Conservation (phyloP, 1,139 yeast genomes). For the Yamadazyma buinensis region DNA sequence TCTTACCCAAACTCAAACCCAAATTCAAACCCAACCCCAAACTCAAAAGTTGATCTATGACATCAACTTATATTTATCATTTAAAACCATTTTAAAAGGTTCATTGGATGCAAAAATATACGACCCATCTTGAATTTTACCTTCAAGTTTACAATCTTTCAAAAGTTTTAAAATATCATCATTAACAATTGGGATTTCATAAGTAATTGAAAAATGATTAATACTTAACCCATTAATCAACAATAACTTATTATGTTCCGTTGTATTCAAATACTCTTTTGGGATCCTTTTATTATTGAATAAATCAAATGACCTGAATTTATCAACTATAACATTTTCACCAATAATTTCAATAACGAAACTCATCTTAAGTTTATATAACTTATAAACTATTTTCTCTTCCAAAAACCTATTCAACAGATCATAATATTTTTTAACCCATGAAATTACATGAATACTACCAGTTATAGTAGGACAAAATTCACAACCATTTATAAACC, state of each 20-base stretch:
- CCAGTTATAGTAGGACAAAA: conserved; percentile 1
- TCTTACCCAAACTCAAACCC: too few species aligned
- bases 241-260: background rate
- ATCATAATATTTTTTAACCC: conserved; percentile 3
- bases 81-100: too few species aligned
- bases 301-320: background rate
- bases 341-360: background rate
- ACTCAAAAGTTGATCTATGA: too few species aligned
- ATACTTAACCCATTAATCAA: conserved; percentile 1
- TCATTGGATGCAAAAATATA: too few species aligned
- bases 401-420: background rate
- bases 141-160: background rate
- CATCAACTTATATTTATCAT: too few species aligned
- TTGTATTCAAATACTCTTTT: background rate
- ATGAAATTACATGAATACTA: background rate
- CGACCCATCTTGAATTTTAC: background rate
- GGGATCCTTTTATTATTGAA: conserved; percentile 1
- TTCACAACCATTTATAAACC: conserved; percentile 2
- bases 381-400: background rate
- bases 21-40: too few species aligned
- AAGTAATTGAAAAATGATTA: background rate
- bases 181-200: conserved; percentile 1
- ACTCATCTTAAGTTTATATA: background rate
- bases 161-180: background rate
- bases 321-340: background rate